Conservation (phyloP, 2,329 filamentous ascomycete species). For the Phoma herbarum region DNA sequence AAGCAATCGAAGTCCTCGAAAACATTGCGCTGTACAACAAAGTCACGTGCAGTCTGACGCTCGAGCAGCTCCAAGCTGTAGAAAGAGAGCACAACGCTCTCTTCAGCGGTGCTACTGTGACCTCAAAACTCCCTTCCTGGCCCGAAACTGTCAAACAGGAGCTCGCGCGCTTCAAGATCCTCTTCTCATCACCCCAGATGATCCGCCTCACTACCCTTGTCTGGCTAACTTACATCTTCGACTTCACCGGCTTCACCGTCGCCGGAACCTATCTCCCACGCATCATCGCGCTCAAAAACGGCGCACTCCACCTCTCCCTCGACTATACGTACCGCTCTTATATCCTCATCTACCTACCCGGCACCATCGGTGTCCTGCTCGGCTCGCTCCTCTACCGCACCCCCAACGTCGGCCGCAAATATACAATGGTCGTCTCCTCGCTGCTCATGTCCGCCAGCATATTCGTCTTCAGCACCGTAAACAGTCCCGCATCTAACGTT, state of each 20-base stretch:
- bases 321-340: slow-evolving; percentile 62
- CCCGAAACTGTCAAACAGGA: slow-evolving; percentile 52
- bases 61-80: slow-evolving; percentile 50
- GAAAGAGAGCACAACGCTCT: slow-evolving; percentile 42
- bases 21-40: slow-evolving; percentile 57
- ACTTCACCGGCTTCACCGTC: slow-evolving; percentile 61
- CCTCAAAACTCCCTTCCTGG: slow-evolving; percentile 43
- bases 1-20: slow-evolving; percentile 58
- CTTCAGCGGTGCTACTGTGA: slow-evolving; percentile 41
- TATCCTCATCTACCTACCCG: slow-evolving; percentile 64
- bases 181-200: slow-evolving; percentile 56
- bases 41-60: slow-evolving; percentile 43
- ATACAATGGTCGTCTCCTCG: slow-evolving; percentile 56
- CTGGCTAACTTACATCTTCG: slow-evolving; percentile 62
- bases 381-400: slow-evolving; percentile 59
- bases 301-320: slow-evolving; percentile 55
- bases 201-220: slow-evolving; percentile 58
- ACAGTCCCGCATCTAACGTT: slow-evolving; percentile 57
- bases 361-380: slow-evolving; percentile 61
- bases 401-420: slow-evolving; percentile 55
- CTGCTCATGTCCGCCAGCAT: slow-evolving; percentile 56
- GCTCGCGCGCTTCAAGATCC: slow-evolving; percentile 54
- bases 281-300: slow-evolving; percentile 63
- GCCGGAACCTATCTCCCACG: slow-evolving; percentile 60
- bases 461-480: slow-evolving; percentile 57